phyloP scores from a whole-genome alignment of 1,284 basidiomycete species.

The Trametes pubescens region DNA sequence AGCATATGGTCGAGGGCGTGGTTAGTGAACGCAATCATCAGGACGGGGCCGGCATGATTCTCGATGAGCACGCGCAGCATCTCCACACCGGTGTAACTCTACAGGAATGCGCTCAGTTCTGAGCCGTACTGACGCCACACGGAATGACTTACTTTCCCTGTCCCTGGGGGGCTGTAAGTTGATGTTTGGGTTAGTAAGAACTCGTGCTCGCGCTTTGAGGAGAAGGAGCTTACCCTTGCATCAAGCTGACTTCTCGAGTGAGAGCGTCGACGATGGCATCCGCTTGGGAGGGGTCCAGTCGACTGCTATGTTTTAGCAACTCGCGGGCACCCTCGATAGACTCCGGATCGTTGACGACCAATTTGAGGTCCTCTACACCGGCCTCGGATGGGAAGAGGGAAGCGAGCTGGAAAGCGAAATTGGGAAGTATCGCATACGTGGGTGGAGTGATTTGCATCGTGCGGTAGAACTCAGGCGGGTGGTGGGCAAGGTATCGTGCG shows the following conservation, averaged over 20 bases:
- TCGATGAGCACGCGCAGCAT: conserved; percentile 67
- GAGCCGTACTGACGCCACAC: no score
- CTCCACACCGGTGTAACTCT: conserved; percentile 75
- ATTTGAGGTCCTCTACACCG: conserved; percentile 29
- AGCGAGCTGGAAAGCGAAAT: conserved; percentile 39
- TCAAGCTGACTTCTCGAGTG: conserved; percentile 65
- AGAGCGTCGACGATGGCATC: conserved; percentile 71
- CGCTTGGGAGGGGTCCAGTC: conserved; percentile 71
- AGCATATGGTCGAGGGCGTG: conserved; percentile 80
- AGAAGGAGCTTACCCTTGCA: conserved; percentile 67
- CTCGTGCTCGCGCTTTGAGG: neutral
- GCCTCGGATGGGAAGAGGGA: conserved; percentile 44
- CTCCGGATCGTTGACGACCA: conserved; percentile 29
- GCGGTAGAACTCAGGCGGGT: conserved; percentile 22
- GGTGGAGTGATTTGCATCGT: conserved; percentile 32
- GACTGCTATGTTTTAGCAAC: conserved; percentile 53
- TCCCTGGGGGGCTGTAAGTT: conserved; percentile 72
- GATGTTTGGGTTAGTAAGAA: neutral
- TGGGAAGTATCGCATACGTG: conserved; percentile 38
- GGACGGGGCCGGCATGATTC: conserved; percentile 60
- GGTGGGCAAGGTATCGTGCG: conserved; percentile 47
- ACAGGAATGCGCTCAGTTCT: conserved; percentile 5
- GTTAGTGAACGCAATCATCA: conserved; percentile 79
- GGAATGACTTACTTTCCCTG: conserved; percentile 65
- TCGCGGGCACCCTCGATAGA: conserved; percentile 50